Percentiles rank a stretch among this genome's conserved stretches.
Conservation (phyloP, 2,329 filamentous ascomycete genomes). For the Botrytis paeoniae region DNA sequence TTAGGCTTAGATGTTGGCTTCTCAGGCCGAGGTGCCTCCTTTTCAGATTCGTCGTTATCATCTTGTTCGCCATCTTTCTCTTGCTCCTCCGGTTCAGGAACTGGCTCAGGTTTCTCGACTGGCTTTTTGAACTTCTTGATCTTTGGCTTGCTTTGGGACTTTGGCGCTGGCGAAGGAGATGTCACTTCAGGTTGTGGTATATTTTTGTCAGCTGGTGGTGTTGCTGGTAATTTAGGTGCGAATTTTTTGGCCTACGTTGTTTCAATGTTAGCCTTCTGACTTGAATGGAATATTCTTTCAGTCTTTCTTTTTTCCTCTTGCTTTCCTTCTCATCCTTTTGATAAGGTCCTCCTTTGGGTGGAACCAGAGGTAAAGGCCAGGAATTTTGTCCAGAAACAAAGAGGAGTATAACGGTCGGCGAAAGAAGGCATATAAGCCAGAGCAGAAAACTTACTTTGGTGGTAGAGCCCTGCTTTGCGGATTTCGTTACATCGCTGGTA, state of each 20-base stretch:
- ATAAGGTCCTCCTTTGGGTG: background rate
- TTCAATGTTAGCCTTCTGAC: slow-evolving; percentile 19
- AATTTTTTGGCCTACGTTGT: slow-evolving; percentile 22
- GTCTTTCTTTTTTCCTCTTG: slow-evolving; percentile 8
- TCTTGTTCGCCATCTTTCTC: slow-evolving; percentile 42
- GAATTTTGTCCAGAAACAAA: slow-evolving; percentile 9
- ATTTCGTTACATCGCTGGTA: slow-evolving; percentile 14
- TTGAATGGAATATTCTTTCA: slow-evolving; percentile 17
- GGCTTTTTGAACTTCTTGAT: slow-evolving; percentile 30
- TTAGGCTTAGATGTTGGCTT: background rate
- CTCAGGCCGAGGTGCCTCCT: slow-evolving; percentile 51
- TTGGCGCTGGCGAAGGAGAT: slow-evolving; percentile 15
- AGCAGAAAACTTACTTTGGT: slow-evolving; percentile 21
- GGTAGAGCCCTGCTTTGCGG: slow-evolving; percentile 16
- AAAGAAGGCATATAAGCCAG: slow-evolving; percentile 17
- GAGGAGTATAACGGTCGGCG: slow-evolving; percentile 17
- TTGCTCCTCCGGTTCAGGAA: slow-evolving; percentile 40
- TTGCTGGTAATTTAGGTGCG: slow-evolving; percentile 19
- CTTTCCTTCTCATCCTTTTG: background rate
- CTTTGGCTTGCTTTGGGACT: background rate
- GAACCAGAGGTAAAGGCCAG: background rate
- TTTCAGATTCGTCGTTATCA: slow-evolving; percentile 44
- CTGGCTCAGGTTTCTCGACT: slow-evolving; percentile 47
- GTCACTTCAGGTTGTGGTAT: slow-evolving; percentile 16
- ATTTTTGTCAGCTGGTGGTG: slow-evolving; percentile 19